A percentile compares a stretch with the other conserved stretches of the same genome.
phyloP scores from a whole-genome alignment of 1,284 basidiomycete species.

The Mycena citricolor region DNA sequence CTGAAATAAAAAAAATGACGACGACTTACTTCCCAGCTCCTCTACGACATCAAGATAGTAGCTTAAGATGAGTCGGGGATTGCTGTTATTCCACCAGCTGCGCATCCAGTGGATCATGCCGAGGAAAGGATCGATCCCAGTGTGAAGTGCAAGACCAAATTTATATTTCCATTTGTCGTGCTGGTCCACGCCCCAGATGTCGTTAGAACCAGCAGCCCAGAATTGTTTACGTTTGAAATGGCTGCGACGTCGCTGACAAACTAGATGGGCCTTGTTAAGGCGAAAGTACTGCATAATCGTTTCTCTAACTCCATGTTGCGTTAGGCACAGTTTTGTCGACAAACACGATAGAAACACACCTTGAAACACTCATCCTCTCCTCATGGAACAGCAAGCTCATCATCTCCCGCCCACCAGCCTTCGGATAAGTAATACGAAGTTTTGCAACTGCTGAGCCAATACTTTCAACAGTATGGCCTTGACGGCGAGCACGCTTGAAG shows the following conservation, averaged over 20 bases:
- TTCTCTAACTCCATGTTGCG: background rate
- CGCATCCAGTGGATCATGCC: conserved; percentile 35
- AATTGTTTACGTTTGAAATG: conserved; percentile 6
- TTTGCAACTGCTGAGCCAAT: conserved; percentile 21
- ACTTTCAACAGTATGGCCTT: background rate
- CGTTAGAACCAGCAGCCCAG: conserved; percentile 27
- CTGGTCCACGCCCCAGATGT: conserved; percentile 33
- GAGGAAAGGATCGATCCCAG: conserved; percentile 34
- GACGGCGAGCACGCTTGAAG: background rate
- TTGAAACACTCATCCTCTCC: conserved; percentile 21
- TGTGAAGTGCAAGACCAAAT: conserved; percentile 39
- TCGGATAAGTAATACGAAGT: conserved; percentile 20
- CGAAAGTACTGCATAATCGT: conserved; percentile 1
- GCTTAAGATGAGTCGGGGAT: conserved; percentile 34
- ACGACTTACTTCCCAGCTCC: conserved; percentile 20
- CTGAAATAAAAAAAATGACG: too few species aligned
- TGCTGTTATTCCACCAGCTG: conserved; percentile 43
- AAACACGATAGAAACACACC: conserved; percentile 5
- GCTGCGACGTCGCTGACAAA: background rate
- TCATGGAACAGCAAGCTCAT: conserved; percentile 20
- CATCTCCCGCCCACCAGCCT: conserved; percentile 25
- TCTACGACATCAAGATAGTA: conserved; percentile 32
- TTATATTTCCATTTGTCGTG: conserved; percentile 38
- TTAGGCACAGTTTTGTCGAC: background rate
- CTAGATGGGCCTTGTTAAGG: conserved; percentile 3